Conservation (phyloP, 1,139 yeast species). For the Cylindricascospora bacillispora region DNA sequence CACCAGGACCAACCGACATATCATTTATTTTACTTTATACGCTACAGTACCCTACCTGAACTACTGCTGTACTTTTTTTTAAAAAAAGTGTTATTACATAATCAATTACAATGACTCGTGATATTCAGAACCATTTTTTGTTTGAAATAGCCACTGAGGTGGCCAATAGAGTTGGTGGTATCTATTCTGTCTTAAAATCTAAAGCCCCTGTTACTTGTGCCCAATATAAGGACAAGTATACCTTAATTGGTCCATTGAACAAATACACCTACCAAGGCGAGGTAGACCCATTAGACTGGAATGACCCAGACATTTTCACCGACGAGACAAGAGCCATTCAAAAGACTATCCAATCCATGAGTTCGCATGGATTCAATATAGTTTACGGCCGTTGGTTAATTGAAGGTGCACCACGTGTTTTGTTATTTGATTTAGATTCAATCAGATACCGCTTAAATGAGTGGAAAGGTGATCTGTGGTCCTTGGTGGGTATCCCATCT, state of each 20-base stretch:
- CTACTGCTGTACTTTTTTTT: no score
- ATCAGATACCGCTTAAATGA: slow-evolving; percentile 60
- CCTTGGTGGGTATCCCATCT: slow-evolving; percentile 79
- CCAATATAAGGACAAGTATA: slow-evolving; percentile 81
- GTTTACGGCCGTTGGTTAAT: slow-evolving; percentile 93
- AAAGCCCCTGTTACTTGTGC: slow-evolving; percentile 95
- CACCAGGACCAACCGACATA: no score
- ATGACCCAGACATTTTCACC: slow-evolving; percentile 45
- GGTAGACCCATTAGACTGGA: slow-evolving; percentile 68
- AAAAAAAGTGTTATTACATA: no score
- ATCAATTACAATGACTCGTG: slow-evolving; percentile 45
- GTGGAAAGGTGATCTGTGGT: slow-evolving; percentile 94
- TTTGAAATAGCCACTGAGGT: slow-evolving; percentile 97
- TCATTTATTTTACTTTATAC: no score
- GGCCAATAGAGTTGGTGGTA: slow-evolving; percentile 96
- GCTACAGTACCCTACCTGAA: no score
- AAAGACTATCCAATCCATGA: slow-evolving; percentile 39
- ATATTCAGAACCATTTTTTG: slow-evolving; percentile 67
- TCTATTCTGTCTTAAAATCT: slow-evolving; percentile 89
- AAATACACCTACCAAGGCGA: slow-evolving; percentile 76
- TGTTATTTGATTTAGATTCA: slow-evolving; percentile 73
- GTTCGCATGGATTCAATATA: slow-evolving; percentile 71
- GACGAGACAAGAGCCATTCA: slow-evolving; percentile 19
- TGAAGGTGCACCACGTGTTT: slow-evolving; percentile 92
- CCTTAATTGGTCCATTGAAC: slow-evolving; percentile 79